Conservation (phyloP, 805 yeast species). For the Metschnikowia matae region DNA sequence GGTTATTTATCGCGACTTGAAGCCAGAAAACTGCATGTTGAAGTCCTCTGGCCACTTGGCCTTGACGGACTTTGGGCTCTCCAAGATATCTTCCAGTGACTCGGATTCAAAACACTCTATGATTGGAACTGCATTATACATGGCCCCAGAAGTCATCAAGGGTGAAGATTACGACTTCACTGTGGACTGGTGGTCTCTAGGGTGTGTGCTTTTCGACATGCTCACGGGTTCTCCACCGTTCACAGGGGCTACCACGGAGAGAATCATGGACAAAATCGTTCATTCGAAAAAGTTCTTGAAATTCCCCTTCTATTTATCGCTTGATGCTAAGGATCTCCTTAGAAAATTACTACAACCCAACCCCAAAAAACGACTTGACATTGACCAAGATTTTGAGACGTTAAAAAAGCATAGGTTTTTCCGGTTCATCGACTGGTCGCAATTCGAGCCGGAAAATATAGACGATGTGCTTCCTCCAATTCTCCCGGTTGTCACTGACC, state of each 20-base stretch:
- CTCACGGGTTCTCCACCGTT: conserved; percentile 86
- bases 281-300: conserved; percentile 54
- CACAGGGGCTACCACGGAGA: conserved; percentile 75
- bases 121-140: conserved; percentile 77
- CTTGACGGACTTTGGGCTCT: conserved; percentile 43
- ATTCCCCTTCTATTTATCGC: conserved; percentile 71
- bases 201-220: conserved; percentile 76
- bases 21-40: conserved; percentile 45
- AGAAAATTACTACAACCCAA: conserved; percentile 63
- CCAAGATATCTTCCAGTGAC: conserved; percentile 34
- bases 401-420: conserved; percentile 70
- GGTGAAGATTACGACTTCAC: conserved; percentile 74
- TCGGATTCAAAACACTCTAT: conserved; percentile 46
- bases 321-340: conserved; percentile 75
- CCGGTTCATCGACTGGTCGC: conserved; percentile 69
- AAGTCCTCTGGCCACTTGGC: conserved; percentile 39
- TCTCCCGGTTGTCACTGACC: conserved; percentile 76
- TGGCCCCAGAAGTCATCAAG: conserved; percentile 85
- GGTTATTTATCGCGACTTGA: conserved; percentile 41
- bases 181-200: conserved; percentile 93
- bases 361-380: conserved; percentile 55
- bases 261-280: conserved; percentile 69
- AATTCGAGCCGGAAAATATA: conserved; percentile 44
- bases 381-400: conserved; percentile 48
- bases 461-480: conserved; percentile 64